phyloP scores from a whole-genome alignment of 129 eudicot species.

The Apium graveolens region DNA sequence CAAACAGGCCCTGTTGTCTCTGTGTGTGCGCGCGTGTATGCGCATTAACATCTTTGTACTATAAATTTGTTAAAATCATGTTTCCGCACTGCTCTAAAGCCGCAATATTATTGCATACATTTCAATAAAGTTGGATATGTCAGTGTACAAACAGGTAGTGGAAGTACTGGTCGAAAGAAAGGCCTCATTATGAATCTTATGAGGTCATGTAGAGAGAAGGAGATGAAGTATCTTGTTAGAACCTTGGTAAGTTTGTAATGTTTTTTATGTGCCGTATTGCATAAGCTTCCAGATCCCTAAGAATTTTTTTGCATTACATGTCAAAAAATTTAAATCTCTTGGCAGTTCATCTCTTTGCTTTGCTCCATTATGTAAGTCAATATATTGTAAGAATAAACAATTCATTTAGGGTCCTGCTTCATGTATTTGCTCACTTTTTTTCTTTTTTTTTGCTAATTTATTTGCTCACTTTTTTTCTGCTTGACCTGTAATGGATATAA shows the following conservation, averaged over 20 bases:
- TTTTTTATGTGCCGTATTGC: not conserved
- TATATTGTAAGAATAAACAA: not conserved
- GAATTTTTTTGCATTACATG: not conserved
- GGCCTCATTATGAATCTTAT: constrained; percentile 73
- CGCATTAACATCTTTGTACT: not conserved
- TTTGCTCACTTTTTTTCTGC: too few relatives aligned
- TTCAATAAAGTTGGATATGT: constrained; percentile 25
- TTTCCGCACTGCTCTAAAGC: not conserved
- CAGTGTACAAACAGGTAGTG: constrained; percentile 90
- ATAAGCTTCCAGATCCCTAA: not conserved
- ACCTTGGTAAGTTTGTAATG: constrained; percentile 54
- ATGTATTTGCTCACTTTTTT: not conserved
- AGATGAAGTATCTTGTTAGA: constrained; percentile 91
- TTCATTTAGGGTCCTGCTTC: not conserved
- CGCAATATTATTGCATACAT: constrained; percentile 12
- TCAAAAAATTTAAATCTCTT: not conserved
- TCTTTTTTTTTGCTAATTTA: too few relatives aligned
- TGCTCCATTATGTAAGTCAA: not conserved
- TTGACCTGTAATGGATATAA: not conserved
- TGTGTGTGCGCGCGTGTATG: too few relatives aligned
- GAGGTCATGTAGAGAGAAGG: constrained; percentile 94
- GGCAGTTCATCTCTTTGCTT: not conserved
- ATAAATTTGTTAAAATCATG: not conserved
- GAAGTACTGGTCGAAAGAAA: constrained; percentile 67
- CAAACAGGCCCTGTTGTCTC: too few relatives aligned